phyloP scores from a whole-genome alignment of 192 early-diverging fungal species.

The Rhizoclosmatium sp. region DNA sequence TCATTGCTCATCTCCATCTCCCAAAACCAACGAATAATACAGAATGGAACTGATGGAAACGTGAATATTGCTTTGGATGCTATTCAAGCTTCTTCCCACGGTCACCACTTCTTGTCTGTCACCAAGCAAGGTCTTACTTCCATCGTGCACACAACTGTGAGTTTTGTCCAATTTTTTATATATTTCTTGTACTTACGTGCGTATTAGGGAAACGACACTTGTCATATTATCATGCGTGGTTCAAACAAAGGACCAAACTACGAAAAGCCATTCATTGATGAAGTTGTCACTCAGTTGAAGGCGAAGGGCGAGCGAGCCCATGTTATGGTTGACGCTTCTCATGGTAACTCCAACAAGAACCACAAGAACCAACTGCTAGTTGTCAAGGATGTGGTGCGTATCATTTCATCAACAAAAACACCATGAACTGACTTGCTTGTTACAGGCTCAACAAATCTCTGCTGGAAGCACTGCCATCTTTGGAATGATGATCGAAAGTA shows the following conservation, averaged over 20 bases:
- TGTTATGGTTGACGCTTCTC: constrained; percentile 96
- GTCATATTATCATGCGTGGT: constrained; percentile 95
- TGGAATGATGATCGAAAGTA: constrained; percentile 97
- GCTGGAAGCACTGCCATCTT: constrained; percentile 76
- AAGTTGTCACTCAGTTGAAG: constrained; percentile 62
- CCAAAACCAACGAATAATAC: background rate
- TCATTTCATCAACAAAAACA: background rate
- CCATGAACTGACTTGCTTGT: constrained; percentile 6
- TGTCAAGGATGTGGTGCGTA: constrained; percentile 63
- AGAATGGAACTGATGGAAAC: constrained; percentile 87
- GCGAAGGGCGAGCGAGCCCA: constrained; percentile 64
- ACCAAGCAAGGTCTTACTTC: constrained; percentile 95
- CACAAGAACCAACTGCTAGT: constrained; percentile 86
- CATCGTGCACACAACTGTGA: constrained; percentile 82
- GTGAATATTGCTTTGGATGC: constrained; percentile 90
- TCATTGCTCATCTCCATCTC: background rate
- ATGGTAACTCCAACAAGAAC: constrained; percentile 93
- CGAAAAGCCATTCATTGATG: constrained; percentile 74
- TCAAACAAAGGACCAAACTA: constrained; percentile 90
- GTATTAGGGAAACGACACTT: constrained; percentile 76
- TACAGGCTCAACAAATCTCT: constrained; percentile 38
- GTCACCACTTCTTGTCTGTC: constrained; percentile 93
- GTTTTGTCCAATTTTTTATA: constrained; percentile 1
- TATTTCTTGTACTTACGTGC: background rate
- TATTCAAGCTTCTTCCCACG: constrained; percentile 83